A percentile compares a stretch with the other conserved stretches of the same genome.
Conservation (phyloP, 2,329 filamentous ascomycete species). For the Pestalotiopsis sp. region DNA sequence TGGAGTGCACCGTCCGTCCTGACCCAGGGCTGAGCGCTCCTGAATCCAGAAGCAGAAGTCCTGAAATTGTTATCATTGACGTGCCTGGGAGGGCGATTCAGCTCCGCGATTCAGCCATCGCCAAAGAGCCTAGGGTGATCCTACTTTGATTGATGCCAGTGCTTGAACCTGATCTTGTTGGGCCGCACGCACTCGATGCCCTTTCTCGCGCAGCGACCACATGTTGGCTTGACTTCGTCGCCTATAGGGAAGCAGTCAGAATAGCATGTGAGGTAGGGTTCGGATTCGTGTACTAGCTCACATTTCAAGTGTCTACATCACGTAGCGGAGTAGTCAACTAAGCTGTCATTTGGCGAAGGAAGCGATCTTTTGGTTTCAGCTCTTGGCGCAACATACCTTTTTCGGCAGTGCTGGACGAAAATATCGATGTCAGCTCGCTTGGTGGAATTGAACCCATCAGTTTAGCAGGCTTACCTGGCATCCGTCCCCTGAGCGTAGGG, state of each 20-base stretch:
- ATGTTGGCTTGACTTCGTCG: not conserved
- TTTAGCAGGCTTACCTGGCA: not conserved
- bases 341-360: not conserved
- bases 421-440: not conserved
- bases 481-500: not conserved
- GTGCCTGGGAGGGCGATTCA: not conserved
- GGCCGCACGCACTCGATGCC: not conserved
- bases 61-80: not conserved
- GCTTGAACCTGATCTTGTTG: not conserved
- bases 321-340: not conserved
- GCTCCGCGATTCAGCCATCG: not conserved
- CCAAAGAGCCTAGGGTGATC: fast-evolving
- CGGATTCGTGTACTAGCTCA: not conserved
- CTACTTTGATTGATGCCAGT: not conserved
- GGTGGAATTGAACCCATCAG: not conserved
- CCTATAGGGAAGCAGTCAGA: not conserved
- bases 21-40: not conserved
- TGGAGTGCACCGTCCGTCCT: not conserved
- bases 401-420: not conserved
- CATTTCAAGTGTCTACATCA: not conserved
- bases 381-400: not conserved
- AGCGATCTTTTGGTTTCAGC: fast-evolving
- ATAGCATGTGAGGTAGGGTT: not conserved
- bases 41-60: not conserved
- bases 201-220: not conserved